Base-by-base conservation (phyloP, 148 eudicot species). In the Arctostaphylos glauca region DNA sequence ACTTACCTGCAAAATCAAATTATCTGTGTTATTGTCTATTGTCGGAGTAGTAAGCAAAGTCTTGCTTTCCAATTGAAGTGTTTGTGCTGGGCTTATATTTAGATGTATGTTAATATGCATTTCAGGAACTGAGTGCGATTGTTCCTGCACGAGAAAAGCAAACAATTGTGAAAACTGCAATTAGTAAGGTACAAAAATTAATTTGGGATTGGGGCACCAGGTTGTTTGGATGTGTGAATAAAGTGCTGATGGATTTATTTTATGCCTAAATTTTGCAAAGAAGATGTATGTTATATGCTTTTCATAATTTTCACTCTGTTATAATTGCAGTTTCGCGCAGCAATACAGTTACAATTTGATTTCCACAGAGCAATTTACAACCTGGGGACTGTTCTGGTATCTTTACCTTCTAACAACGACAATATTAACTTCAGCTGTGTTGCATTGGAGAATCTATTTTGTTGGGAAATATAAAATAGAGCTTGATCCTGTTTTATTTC, bases 321-420 rank as follows among this genome's bases (percentile, higher is more conserved):
- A 16, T 85, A 13, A 41, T 91, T 91, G 87, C 92, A 95, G 97
- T 96, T 96, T 82, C 95, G 99, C 79, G 92, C 94, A 14, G 99
- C 99, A 68, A 94, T 96, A 81, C 94, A 86, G 68, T 87, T 96
- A 90, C 99, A 96, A 83, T 96, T 94, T 86, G 98, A 96, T 87
- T 96, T 96, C 80, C 99, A 96, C 75, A 91, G 98, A 86, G 99
- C 99, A 84, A 94, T 96, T 67, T 96, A 96, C 93, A 96, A 96
- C 86, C 93, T 94, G 68, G 99, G 99, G 83, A 96, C 99, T 71
- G 99, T 94, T 84, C 87, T 94, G 99, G 99, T 96, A 50, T 81
- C 92, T 89, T 80, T 76, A 56, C 50, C 13, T 78, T 48, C 78
- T 60, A 53, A 21, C n/a, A 60, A 55, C 13, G 66, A 73, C 68